A percentile compares a stretch with the other conserved stretches of the same genome.
These are phyloP conservation scores for Picocystis sp. DNA, from an alignment of 163 green algal species.

Conservation along the genomic window DNA sequence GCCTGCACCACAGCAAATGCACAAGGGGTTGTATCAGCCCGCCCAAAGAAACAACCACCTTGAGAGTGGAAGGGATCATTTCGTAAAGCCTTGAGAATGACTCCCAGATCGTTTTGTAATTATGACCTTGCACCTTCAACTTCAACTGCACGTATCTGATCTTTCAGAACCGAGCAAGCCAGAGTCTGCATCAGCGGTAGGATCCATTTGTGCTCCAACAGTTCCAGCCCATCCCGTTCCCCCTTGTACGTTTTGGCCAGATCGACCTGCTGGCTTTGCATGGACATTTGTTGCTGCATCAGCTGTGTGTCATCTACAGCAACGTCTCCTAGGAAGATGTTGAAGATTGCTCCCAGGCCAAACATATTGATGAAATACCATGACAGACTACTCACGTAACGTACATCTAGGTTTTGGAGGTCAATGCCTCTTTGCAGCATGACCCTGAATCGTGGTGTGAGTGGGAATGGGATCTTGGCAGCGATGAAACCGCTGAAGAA, in stretches of 20 bases:
- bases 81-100: no score
- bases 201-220: conserved; percentile 15
- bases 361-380: conserved; percentile 96
- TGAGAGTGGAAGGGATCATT: no score
- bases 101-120: no score
- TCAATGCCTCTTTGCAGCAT: conserved; percentile 97
- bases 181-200: no score
- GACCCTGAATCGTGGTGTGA: conserved; percentile 77
- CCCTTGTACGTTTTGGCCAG: conserved; percentile 48
- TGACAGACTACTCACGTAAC: conserved; percentile 80
- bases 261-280: conserved; percentile 44
- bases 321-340: conserved; percentile 30
- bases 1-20: no score
- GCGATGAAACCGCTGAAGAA: conserved; percentile 89
- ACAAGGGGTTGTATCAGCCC: no score
- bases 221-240: conserved; percentile 31
- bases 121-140: no score
- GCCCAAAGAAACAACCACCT: no score
- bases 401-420: conserved; percentile 66
- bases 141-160: no score
- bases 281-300: conserved; percentile 36
- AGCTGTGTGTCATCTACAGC: conserved; percentile 68
- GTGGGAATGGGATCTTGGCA: conserved; percentile 79
- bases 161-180: no score
- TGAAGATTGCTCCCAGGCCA: conserved; percentile 64